phyloP scores from a whole-genome alignment of 106 monocot species.

The Dendrobium officinale region DNA sequence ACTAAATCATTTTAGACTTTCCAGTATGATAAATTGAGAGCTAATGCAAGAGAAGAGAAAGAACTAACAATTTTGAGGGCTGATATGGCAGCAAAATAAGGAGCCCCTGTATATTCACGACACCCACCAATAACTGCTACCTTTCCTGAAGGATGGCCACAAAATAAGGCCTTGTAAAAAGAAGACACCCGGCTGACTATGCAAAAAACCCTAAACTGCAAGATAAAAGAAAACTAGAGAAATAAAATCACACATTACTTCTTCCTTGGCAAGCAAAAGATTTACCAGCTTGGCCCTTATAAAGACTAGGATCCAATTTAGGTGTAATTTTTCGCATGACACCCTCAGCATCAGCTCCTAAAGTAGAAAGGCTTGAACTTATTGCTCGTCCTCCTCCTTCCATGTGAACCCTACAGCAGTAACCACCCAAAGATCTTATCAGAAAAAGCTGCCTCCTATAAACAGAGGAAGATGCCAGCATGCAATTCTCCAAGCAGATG shows the following conservation, averaged over 20 bases:
- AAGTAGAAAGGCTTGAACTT: background rate
- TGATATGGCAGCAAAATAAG: conserved; percentile 94
- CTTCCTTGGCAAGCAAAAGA: background rate
- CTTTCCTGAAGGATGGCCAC: conserved; percentile 49
- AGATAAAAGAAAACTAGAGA: background rate
- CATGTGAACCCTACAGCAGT: conserved; percentile 7
- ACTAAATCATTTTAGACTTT: background rate
- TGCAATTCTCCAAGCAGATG: conserved; percentile 23
- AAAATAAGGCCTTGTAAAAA: background rate
- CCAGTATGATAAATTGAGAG: background rate
- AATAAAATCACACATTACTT: background rate
- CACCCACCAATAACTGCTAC: conserved; percentile 98
- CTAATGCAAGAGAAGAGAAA: background rate
- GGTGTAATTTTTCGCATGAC: conserved; percentile 66
- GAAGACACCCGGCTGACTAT: background rate
- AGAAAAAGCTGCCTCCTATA: conserved; percentile 70
- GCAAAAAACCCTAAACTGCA: background rate
- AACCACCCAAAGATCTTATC: conserved; percentile 38
- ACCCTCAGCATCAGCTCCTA: conserved; percentile 43
- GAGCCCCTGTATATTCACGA: conserved; percentile 97
- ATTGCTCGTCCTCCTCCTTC: conserved; percentile 8
- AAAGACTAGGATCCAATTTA: conserved; percentile 29
- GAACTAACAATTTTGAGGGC: conserved; percentile 84
- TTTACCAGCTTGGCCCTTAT: conserved; percentile 94
- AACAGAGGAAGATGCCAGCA: conserved; percentile 34